These are phyloP conservation scores for Cyberlindnera euphorbiae DNA, from an alignment of 805 yeast genomes.

Conservation along the genomic window DNA sequence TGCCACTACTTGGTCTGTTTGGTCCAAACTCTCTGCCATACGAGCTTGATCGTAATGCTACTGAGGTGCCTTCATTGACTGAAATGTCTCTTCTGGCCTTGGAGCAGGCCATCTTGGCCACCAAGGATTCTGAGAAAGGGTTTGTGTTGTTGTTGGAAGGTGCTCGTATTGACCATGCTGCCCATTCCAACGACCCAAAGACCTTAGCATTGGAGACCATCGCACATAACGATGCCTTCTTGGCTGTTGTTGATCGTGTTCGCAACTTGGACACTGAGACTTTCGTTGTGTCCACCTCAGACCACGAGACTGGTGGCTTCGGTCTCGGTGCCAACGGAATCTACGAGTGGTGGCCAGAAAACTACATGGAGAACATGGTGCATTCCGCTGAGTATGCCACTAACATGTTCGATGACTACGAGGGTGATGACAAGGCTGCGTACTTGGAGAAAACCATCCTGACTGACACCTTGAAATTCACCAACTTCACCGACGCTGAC, in stretches of 20 bases:
- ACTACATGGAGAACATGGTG: slow-evolving; percentile 48
- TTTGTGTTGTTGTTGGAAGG: slow-evolving; percentile 86
- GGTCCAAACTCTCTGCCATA: slow-evolving; percentile 74
- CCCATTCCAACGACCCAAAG: slow-evolving; percentile 87
- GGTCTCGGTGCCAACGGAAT: slow-evolving; percentile 78
- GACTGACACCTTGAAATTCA: slow-evolving; percentile 27
- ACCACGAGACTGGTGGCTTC: slow-evolving; percentile 93
- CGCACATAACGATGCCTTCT: slow-evolving; percentile 78
- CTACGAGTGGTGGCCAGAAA: slow-evolving; percentile 82
- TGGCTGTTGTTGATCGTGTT: slow-evolving; percentile 67
- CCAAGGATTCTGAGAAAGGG: slow-evolving; percentile 72
- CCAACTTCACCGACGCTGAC: slow-evolving; percentile 41
- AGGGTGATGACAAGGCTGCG: slow-evolving; percentile 32
- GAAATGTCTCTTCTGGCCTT: slow-evolving; percentile 76
- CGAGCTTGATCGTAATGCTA: slow-evolving; percentile 66
- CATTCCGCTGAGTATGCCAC: slow-evolving; percentile 74
- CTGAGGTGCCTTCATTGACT: slow-evolving; percentile 64
- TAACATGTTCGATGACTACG: slow-evolving; percentile 34
- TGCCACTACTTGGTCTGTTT: slow-evolving; percentile 74
- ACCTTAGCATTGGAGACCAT: slow-evolving; percentile 88
- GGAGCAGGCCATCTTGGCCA: slow-evolving; percentile 59
- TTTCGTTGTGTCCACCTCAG: slow-evolving; percentile 74
- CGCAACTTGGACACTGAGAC: slow-evolving; percentile 71
- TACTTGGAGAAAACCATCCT: slow-evolving; percentile 52
- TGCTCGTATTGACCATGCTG: slow-evolving; percentile 91